Base-by-base conservation (phyloP, 495 filamentous ascomycete species). In the Annulohypoxylon bovei region DNA sequence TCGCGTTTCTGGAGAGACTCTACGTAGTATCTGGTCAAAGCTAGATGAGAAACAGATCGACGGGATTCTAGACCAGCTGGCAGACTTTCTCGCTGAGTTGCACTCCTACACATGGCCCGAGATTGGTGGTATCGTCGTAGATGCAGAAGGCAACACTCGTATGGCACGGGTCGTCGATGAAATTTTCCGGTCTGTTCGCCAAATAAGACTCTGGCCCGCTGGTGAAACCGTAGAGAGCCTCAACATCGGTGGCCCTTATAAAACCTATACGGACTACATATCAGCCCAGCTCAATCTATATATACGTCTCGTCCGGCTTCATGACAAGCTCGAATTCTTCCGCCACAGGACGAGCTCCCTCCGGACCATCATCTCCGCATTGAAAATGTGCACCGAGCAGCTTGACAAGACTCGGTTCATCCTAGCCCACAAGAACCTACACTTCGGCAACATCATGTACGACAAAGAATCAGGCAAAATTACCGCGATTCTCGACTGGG, bases 401-500 rank as follows among this genome's bases (percentile, higher is more conserved):
- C 72, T 81, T 11, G 73, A 80, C 57, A 20, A 60, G 1, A 71
- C 69, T 8, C 42, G 32, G 8, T 71, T 71, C 30, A n/a, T 72
- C 3, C 63, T 81, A 8, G 75, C 76, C 7, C 80, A 82, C 63
- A 79, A 77, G 58, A 78, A 82, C 65, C 60, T 82, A 46, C 79
- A 81, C 60, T 79, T 81, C 54, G 78, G 68, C 1, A 81, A 81
- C 28, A 73, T 82, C 22, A 65, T 81, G 61, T 80, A 54, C 56
- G 77, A 81, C 27, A 46, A 61, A 7, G 23, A 53, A 2, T 59
- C 65, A 18, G 55, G 62, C 11, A 57, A 52, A 5, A 79, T 81
- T 59, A 82, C 78, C 8, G 75, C 65, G 1, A 59, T 82, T 2
- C 63, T 81, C 2, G 81, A 81, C 65, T 82, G 79, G 78, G 80